phyloP scores from a whole-genome alignment of 2,329 filamentous ascomycete genomes.

The Colletotrichum costaricense region DNA sequence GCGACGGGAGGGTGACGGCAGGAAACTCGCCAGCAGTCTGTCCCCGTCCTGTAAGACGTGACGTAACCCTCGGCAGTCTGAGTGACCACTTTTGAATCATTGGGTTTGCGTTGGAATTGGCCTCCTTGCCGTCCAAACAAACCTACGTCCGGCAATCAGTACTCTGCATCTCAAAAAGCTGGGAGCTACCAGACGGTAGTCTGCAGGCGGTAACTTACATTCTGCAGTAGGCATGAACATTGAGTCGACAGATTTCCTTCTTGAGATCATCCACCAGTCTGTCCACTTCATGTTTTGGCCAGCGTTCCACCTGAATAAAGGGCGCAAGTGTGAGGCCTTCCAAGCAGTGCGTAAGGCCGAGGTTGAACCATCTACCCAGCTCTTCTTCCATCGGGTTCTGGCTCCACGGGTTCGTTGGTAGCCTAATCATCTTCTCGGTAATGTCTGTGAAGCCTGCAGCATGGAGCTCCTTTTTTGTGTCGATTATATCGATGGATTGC shows the following conservation, averaged over 20 bases:
- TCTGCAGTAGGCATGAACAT: conserved; percentile 78
- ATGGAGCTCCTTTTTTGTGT: conserved; percentile 65
- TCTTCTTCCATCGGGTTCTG: conserved; percentile 72
- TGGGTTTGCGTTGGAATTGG: conserved; percentile 34
- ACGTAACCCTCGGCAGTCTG: conserved; percentile 13
- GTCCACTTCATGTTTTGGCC: conserved; percentile 71
- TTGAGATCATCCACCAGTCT: conserved; percentile 72
- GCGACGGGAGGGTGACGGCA: conserved; percentile 31
- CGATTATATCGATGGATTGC: conserved; percentile 72
- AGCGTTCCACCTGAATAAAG: conserved; percentile 72
- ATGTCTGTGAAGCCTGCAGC: conserved; percentile 84
- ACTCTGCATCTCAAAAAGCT: not conserved
- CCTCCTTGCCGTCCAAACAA: conserved; percentile 38
- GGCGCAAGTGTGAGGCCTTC: conserved; percentile 80
- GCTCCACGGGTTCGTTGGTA: conserved; percentile 82
- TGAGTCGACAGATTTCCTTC: conserved; percentile 75
- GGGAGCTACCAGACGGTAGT: conserved; percentile 11
- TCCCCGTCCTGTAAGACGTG: not conserved
- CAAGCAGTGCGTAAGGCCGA: conserved; percentile 79
- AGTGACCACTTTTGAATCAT: conserved; percentile 13
- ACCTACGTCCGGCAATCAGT: conserved; percentile 30
- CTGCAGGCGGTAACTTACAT: conserved; percentile 67
- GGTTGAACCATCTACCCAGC: conserved; percentile 85
- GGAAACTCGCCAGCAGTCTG: conserved; percentile 10
- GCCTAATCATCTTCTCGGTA: conserved; percentile 72